A percentile compares a stretch with the other conserved stretches of the same genome.
phyloP scores from a whole-genome alignment of 2,329 filamentous ascomycete species.

The Pseudopyrenochaeta lycopersici region DNA sequence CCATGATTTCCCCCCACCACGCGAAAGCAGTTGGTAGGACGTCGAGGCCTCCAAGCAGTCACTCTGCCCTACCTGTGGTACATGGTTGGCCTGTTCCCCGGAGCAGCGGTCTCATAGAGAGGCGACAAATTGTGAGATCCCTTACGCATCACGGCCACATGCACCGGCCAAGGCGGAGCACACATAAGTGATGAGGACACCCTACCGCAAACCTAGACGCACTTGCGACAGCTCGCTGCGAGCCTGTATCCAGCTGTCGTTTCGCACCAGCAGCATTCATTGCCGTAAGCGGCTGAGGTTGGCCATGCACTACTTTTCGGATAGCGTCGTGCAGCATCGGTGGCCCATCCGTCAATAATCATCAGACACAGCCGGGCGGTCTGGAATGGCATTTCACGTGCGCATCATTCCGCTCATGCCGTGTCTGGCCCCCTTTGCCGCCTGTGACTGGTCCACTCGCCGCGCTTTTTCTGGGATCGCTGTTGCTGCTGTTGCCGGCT shows the following conservation, averaged over 20 bases:
- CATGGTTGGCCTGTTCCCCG: slow-evolving; percentile 10
- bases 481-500: slow-evolving; percentile 13
- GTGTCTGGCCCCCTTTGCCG: slow-evolving; percentile 34
- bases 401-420: slow-evolving; percentile 39
- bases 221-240: slow-evolving; percentile 20
- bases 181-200: slow-evolving; percentile 25
- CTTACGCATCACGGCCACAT: slow-evolving; percentile 32
- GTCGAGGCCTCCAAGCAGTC: slow-evolving; percentile 29
- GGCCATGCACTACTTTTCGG: slow-evolving; percentile 21
- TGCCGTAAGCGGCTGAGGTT: slow-evolving; percentile 35
- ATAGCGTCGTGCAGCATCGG: slow-evolving; percentile 30
- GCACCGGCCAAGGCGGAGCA: slow-evolving; percentile 37
- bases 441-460: slow-evolving; percentile 11
- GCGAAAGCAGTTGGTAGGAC: slow-evolving; percentile 15
- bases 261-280: slow-evolving; percentile 13
- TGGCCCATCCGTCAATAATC: slow-evolving; percentile 28
- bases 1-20: slow-evolving; percentile 13
- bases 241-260: slow-evolving; percentile 15
- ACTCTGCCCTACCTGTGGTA: slow-evolving; percentile 4
- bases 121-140: slow-evolving; percentile 17
- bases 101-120: slow-evolving; percentile 14
- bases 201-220: slow-evolving; percentile 12
- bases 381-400: slow-evolving; percentile 36
- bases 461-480: slow-evolving; percentile 7
- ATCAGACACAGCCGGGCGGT: slow-evolving; percentile 31